Percentiles rank a stretch among this genome's conserved stretches.
Evolutionary conservation across 1,284 basidiomycete genomes (phyloP).

Genomic region (Cryptococcus hybrid): DNA sequence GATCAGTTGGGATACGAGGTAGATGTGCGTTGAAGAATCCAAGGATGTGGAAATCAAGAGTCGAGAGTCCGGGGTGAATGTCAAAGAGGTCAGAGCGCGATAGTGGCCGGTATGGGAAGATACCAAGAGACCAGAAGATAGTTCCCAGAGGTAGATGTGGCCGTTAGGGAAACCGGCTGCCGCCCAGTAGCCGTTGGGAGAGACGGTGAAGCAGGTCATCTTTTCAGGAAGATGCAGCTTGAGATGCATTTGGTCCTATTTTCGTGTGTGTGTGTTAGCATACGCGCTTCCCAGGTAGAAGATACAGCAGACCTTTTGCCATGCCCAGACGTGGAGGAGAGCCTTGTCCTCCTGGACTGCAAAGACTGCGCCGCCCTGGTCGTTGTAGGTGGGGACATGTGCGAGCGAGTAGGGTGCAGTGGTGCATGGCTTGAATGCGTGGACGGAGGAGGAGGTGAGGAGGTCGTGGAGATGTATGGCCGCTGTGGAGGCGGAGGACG

Average conservation of each 20-base stretch:
- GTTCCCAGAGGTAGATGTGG: slow-evolving; percentile 92
- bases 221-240: slow-evolving; percentile 90
- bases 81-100: slow-evolving; percentile 75
- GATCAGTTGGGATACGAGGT: slow-evolving; percentile 65
- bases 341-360: slow-evolving; percentile 52
- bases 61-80: slow-evolving; percentile 77
- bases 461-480: slow-evolving; percentile 50
- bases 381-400: slow-evolving; percentile 34
- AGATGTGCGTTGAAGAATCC: slow-evolving; percentile 83
- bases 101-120: slow-evolving; percentile 95
- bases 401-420: slow-evolving; percentile 35
- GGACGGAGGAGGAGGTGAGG: slow-evolving; percentile 43
- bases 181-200: slow-evolving; percentile 69
- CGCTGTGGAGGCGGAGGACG: slow-evolving; percentile 23
- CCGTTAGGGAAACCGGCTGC: slow-evolving; percentile 86
- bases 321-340: slow-evolving; percentile 51
- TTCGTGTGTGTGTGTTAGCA: neutral
- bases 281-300: no score
- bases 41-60: slow-evolving; percentile 82
- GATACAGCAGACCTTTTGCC: no score
- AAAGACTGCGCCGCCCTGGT: slow-evolving; percentile 46
- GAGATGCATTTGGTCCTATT: slow-evolving; percentile 77
- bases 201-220: slow-evolving; percentile 72
- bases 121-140: slow-evolving; percentile 83
- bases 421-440: slow-evolving; percentile 49